phyloP scores from a whole-genome alignment of 805 yeast genomes.

The Babjeviella inositovora region DNA sequence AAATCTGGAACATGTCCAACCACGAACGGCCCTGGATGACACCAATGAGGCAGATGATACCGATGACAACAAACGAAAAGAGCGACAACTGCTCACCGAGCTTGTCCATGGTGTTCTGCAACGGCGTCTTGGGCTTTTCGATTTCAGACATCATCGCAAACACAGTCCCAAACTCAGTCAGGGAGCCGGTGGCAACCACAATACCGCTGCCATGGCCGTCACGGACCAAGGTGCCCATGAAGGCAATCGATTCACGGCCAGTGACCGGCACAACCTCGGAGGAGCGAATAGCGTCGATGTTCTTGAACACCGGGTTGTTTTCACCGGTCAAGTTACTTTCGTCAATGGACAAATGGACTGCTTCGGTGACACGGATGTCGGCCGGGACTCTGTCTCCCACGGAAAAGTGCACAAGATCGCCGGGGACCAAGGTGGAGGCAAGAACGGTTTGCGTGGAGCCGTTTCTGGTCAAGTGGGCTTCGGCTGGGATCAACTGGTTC shows the following conservation, averaged over 20 bases:
- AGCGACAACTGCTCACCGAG: constrained; percentile 82
- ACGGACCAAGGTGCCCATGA: constrained; percentile 94
- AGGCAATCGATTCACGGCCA: constrained; percentile 69
- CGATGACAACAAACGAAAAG: constrained; percentile 77
- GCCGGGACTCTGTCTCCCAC: constrained; percentile 98
- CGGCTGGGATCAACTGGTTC: constrained; percentile 90
- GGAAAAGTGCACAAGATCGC: constrained; percentile 78
- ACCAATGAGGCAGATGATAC: constrained; percentile 83
- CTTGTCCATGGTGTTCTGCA: constrained; percentile 90
- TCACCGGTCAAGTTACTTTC: constrained; percentile 96
- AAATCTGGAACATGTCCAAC: constrained; percentile 96
- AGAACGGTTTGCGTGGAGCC: constrained; percentile 67
- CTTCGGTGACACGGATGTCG: constrained; percentile 66
- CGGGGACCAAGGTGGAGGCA: constrained; percentile 86
- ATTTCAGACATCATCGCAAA: constrained; percentile 91
- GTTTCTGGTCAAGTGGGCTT: constrained; percentile 78
- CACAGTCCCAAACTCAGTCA: constrained; percentile 89
- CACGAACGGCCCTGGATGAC: constrained; percentile 83
- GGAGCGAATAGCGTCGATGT: constrained; percentile 22
- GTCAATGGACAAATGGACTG: constrained; percentile 74
- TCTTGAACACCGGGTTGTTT: constrained; percentile 70
- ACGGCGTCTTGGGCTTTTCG: constrained; percentile 95
- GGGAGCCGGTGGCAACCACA: constrained; percentile 78
- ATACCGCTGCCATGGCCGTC: constrained; percentile 93
- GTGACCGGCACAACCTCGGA: constrained; percentile 32